phyloP scores from a whole-genome alignment of 2,329 filamentous ascomycete genomes.

The Nothophoma quercina region DNA sequence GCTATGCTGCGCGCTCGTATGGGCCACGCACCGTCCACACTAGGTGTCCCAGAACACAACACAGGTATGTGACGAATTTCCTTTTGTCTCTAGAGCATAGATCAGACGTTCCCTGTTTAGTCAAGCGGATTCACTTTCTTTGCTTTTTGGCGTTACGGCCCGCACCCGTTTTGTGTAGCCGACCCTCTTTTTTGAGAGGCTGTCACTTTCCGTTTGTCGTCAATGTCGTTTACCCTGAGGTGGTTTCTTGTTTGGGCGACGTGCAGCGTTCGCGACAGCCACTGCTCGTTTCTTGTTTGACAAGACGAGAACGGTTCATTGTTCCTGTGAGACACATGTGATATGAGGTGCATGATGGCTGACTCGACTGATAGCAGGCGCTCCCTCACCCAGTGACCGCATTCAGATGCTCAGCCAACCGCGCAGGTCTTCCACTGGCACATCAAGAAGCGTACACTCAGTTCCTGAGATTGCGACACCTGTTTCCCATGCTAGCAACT shows the following conservation, averaged over 20 bases:
- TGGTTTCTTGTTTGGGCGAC: slow-evolving; percentile 32
- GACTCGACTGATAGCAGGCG: slow-evolving; percentile 34
- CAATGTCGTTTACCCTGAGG: slow-evolving; percentile 19
- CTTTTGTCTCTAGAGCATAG: slow-evolving; percentile 31
- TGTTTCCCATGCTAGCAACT: slow-evolving; percentile 47
- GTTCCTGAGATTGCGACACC: slow-evolving; percentile 48
- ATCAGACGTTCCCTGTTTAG: slow-evolving; percentile 33
- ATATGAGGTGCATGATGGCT: slow-evolving; percentile 29
- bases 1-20: slow-evolving; percentile 60
- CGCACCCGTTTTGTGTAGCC: slow-evolving; percentile 36
- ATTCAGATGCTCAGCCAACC: slow-evolving; percentile 50
- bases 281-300: slow-evolving; percentile 15
- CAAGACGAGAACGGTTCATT: slow-evolving; percentile 15
- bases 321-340: slow-evolving; percentile 20
- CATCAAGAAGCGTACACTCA: slow-evolving; percentile 48
- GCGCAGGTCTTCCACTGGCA: slow-evolving; percentile 47
- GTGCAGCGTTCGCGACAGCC: slow-evolving; percentile 35
- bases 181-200: slow-evolving; percentile 19
- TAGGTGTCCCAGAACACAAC: slow-evolving; percentile 46
- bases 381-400: slow-evolving; percentile 49
- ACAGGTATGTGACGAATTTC: slow-evolving; percentile 45
- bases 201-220: slow-evolving; percentile 17
- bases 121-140: slow-evolving; percentile 23
- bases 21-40: slow-evolving; percentile 52
- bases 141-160: slow-evolving; percentile 40